These are phyloP conservation scores for Ganoderma resinaceum DNA, from an alignment of 1,284 basidiomycete genomes.

Conservation along the genomic window DNA sequence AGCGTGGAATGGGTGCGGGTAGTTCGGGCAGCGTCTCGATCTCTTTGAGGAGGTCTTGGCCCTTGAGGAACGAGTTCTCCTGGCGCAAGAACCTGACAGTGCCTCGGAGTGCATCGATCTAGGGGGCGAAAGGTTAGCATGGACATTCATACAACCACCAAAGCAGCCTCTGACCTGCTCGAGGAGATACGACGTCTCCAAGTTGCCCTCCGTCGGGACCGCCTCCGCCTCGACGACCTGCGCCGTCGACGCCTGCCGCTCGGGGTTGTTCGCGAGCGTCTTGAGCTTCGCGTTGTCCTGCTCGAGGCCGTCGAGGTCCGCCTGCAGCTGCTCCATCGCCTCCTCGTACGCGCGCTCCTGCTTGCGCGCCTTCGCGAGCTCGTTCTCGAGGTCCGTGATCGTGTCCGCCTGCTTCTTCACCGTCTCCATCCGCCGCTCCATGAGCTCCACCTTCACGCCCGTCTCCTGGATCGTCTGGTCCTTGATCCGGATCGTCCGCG, in stretches of 20 bases:
- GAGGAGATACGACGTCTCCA: slow-evolving; percentile 86
- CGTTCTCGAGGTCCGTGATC: slow-evolving; percentile 82
- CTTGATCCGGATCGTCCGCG: slow-evolving; percentile 82
- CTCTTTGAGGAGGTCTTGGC: slow-evolving; percentile 85
- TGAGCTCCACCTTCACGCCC: slow-evolving; percentile 91
- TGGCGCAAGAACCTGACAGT: slow-evolving; percentile 89
- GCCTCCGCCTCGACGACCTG: slow-evolving; percentile 67
- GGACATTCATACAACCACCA: slow-evolving; percentile 17
- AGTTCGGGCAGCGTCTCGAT: slow-evolving; percentile 79
- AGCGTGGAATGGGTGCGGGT: slow-evolving; percentile 50
- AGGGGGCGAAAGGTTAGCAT: slow-evolving; percentile 16
- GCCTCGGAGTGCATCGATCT: slow-evolving; percentile 91
- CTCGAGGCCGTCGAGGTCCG: slow-evolving; percentile 87
- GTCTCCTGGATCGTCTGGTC: slow-evolving; percentile 93
- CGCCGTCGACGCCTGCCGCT: slow-evolving; percentile 61
- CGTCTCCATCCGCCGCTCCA: slow-evolving; percentile 91
- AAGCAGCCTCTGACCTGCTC: slow-evolving; percentile 68
- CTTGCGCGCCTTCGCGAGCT: slow-evolving; percentile 82
- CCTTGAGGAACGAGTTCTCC: slow-evolving; percentile 93
- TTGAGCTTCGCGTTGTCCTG: slow-evolving; percentile 89
- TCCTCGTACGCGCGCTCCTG: slow-evolving; percentile 92
- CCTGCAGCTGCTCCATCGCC: slow-evolving; percentile 91
- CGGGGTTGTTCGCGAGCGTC: slow-evolving; percentile 63
- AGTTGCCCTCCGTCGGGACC: slow-evolving; percentile 72
- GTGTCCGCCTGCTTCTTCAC: slow-evolving; percentile 89